phyloP scores from a whole-genome alignment of 768 basidiomycete species.

The Psilocybe azurescens region DNA sequence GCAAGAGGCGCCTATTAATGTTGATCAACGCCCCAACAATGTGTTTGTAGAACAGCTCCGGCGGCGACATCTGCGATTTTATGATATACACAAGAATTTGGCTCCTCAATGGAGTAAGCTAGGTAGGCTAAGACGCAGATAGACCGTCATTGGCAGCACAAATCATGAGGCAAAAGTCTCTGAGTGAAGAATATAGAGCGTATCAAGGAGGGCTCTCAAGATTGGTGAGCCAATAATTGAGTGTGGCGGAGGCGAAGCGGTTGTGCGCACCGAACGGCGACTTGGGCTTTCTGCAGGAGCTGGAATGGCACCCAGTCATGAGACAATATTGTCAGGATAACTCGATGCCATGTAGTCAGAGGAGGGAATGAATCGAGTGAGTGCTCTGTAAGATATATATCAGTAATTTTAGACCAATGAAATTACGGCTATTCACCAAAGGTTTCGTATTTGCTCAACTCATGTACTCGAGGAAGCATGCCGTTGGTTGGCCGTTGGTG shows the following conservation, averaged over 20 bases:
- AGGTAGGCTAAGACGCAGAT: neutral
- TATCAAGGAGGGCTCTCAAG: neutral
- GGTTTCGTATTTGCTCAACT: neutral
- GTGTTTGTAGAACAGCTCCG: conserved; percentile 2
- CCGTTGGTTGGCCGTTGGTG: neutral
- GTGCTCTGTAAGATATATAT: neutral
- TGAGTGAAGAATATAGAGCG: neutral
- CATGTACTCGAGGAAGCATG: neutral
- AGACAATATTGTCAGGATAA: neutral
- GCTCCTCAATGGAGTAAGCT: neutral
- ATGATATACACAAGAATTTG: conserved; percentile 1
- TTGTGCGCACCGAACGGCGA: conserved; percentile 8
- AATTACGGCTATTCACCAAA: conserved; percentile 4
- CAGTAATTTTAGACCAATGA: neutral
- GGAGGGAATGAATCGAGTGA: neutral
- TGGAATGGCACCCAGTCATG: neutral
- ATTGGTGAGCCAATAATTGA: neutral
- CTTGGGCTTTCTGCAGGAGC: neutral
- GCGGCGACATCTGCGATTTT: conserved; percentile 9
- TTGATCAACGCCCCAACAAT: conserved; percentile 12
- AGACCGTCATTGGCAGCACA: neutral
- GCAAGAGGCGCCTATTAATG: conserved; percentile 3
- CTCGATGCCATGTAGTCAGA: neutral
- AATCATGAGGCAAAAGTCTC: neutral
- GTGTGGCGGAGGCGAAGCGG: conserved; percentile 6